Conservation (phyloP, 225 moss, liverwort and hornwort species). For the Straminergon stramineum region DNA sequence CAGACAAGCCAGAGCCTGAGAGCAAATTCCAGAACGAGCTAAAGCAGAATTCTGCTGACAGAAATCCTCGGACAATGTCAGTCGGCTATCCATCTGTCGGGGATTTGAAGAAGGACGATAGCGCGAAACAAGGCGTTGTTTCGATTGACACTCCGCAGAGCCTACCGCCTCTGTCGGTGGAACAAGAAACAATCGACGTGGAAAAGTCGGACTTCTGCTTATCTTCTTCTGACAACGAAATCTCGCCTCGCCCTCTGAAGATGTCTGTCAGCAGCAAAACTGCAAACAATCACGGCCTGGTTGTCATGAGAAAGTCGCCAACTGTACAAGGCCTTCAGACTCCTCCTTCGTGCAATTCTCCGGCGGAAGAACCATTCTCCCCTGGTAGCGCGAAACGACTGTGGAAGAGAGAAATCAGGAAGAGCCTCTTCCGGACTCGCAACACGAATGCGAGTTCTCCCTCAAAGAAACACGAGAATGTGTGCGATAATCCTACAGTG, state of each 20-base stretch:
- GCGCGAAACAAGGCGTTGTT: not conserved
- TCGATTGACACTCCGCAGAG: slow-evolving; percentile 3
- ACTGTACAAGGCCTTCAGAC: slow-evolving; percentile 3
- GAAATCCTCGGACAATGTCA: not conserved
- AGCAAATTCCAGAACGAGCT: slow-evolving; percentile 6
- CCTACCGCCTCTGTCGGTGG: slow-evolving; percentile 10
- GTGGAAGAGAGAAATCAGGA: slow-evolving; percentile 30
- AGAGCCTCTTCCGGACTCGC: slow-evolving; percentile 23
- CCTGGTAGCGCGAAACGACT: slow-evolving; percentile 13
- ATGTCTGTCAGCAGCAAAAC: not conserved
- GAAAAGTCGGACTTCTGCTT: slow-evolving; percentile 41
- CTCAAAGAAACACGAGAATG: not conserved
- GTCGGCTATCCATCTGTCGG: not conserved
- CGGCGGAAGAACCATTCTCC: not conserved
- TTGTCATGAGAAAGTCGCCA: not conserved
- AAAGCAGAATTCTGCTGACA: not conserved
- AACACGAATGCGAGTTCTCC: not conserved
- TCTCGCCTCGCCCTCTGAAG: slow-evolving; percentile 23
- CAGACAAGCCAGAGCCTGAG: slow-evolving; percentile 11
- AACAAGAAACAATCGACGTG: slow-evolving; percentile 40
- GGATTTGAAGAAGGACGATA: not conserved
- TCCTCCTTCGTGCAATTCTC: not conserved
- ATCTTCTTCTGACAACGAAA: slow-evolving; percentile 39
- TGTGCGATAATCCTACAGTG: not conserved
- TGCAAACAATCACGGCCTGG: not conserved